Base-by-base conservation (phyloP, 805 yeast genomes). In the Kodamaea hsintzibuensis region DNA sequence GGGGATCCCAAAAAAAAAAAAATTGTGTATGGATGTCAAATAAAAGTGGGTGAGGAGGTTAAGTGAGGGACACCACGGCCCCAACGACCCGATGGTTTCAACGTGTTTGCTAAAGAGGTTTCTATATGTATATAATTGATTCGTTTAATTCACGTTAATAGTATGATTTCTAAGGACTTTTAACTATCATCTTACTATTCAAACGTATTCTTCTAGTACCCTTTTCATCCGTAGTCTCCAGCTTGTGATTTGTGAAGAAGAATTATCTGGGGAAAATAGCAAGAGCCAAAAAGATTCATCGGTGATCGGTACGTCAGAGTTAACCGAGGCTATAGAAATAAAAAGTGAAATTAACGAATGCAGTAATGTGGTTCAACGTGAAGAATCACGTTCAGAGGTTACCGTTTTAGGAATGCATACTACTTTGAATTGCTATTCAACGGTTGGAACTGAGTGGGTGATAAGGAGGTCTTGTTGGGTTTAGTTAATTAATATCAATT, bases 1-100 rank as follows among this genome's bases (percentile, higher is more conserved):
- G 52, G 52, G 52, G 52, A 30, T 30, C 35, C n/a, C 30, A 39
- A 10, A 14, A 22, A 22, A 12, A 37, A 14, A 5, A 17, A 46
- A 33, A 17, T 37, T 3, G 39, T 37, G 14, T 39, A 7, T 16
- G 16, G 44, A 16, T 40, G 25, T 19, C 25, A 16, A 19, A 19
- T 7, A 40, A 19, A 40, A 12, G 8, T 40, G 44, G 25, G 42
- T 40, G 44, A 19, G 44, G 44, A 19, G 19, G 2, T n/a, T 2
- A 13, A 16, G 25, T 19, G 12, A 4, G 22, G 25, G 18, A 35
- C 25, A 22, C 35, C 35, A 12, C 35, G 35, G 35, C 35, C 35
- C 8, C 2, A 10, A 12, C 35, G 35, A 10, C 5, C 10, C 35
- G 10, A 12, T 8, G 35, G 35, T 9, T 22, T 4, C 25, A 4